Conservation (phyloP, 2,329 filamentous ascomycete genomes). For the Emergomyces pasteurianus region DNA sequence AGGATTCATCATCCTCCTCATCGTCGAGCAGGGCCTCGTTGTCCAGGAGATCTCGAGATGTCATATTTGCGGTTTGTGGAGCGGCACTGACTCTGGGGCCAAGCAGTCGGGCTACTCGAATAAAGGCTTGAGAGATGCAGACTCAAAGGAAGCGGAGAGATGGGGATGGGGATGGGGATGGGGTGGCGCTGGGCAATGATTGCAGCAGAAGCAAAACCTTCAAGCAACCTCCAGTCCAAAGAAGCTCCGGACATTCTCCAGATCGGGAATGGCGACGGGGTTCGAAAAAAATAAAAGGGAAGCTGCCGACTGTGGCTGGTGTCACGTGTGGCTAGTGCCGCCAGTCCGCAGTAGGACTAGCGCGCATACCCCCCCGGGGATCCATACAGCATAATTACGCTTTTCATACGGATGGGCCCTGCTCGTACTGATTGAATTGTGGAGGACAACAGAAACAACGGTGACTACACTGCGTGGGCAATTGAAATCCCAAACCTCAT, state of each 20-base stretch:
- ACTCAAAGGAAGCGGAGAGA: not conserved
- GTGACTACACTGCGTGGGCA: no score
- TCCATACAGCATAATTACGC: no score
- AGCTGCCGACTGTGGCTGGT: not conserved
- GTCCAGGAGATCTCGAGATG: slow-evolving; percentile 59
- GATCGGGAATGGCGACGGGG: not conserved
- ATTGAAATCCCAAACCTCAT: no score
- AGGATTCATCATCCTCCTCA: slow-evolving; percentile 70
- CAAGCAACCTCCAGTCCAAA: not conserved
- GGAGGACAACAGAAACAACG: no score
- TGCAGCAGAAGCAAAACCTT: not conserved
- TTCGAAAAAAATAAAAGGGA: no score
- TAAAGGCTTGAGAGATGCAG: not conserved
- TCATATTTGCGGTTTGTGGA: slow-evolving; percentile 34
- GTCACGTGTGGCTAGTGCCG: not conserved
- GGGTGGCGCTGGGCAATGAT: not conserved
- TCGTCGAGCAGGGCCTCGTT: slow-evolving; percentile 79
- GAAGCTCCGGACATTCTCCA: not conserved
- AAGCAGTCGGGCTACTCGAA: not conserved
- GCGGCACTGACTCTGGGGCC: not conserved
- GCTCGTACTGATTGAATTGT: no score
- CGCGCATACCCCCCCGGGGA: no score
- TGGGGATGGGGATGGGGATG: not conserved
- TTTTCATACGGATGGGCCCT: no score
- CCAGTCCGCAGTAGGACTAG: not conserved